Percentiles rank a stretch among this genome's conserved stretches.
Evolutionary conservation across 495 filamentous ascomycete genomes (phyloP).

Genomic region (Usnea hakonensis): DNA sequence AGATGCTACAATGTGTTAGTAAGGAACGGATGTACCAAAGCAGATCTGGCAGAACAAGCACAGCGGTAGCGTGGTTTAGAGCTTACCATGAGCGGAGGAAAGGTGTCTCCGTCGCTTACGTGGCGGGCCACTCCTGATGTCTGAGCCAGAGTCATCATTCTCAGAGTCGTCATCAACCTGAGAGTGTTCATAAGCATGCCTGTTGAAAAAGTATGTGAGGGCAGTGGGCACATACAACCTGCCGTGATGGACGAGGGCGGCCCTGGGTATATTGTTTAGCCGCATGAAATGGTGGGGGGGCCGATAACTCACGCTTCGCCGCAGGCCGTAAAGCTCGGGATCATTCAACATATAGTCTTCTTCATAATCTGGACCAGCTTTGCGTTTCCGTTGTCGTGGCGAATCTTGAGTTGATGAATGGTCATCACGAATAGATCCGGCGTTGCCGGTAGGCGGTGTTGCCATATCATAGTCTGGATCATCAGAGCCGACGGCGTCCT

Average conservation of each 20-base stretch:
- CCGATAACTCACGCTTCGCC: constrained; percentile 66
- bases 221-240: constrained; percentile 34
- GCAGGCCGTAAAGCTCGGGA: constrained; percentile 90
- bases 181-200: constrained; percentile 19
- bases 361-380: constrained; percentile 61
- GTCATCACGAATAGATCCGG: constrained; percentile 40
- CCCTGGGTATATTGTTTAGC: constrained; percentile 33
- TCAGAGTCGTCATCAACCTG: constrained; percentile 69
- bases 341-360: constrained; percentile 83
- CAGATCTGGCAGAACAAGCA: background rate
- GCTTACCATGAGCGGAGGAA: constrained; percentile 30
- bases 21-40: background rate
- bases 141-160: constrained; percentile 61
- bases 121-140: constrained; percentile 35
- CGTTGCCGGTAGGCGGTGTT: constrained; percentile 49
- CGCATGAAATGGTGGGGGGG: background rate
- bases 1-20: constrained; percentile 1
- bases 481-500: constrained; percentile 64
- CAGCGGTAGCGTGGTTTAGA: background rate
- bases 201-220: background rate
- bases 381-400: constrained; percentile 63
- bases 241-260: constrained; percentile 47
- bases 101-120: constrained; percentile 38
- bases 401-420: constrained; percentile 62
- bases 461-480: constrained; percentile 74